Evolutionary conservation across 1,284 basidiomycete genomes (phyloP).

Genomic region (Cutaneotrichosporon cyanovorans): DNA sequence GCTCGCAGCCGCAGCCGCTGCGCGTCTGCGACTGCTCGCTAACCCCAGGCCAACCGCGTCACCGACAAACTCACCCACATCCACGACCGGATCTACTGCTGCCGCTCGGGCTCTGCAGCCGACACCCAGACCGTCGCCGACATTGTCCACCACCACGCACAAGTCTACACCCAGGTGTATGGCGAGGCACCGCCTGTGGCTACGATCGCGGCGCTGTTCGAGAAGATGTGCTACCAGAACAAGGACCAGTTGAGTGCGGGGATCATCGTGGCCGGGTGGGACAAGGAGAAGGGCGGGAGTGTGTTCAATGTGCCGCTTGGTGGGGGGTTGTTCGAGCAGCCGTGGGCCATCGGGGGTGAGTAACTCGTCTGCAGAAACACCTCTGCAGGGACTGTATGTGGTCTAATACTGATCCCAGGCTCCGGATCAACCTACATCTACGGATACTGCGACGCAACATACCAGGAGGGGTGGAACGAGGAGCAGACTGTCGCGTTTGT

Average conservation of each 20-base stretch:
- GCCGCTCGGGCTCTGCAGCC: constrained; percentile 94
- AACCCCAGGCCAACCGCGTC: constrained; percentile 73
- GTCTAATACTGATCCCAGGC: constrained; percentile 54
- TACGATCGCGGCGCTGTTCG: constrained; percentile 75
- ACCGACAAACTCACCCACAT: constrained; percentile 97
- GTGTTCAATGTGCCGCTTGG: constrained; percentile 96
- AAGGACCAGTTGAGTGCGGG: constrained; percentile 84
- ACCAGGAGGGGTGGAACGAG: constrained; percentile 81
- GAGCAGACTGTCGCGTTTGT: constrained; percentile 93
- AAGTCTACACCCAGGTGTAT: constrained; percentile 62
- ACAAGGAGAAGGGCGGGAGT: constrained; percentile 81
- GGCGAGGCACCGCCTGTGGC: constrained; percentile 69
- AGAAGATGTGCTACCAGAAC: constrained; percentile 87
- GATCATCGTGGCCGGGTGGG: constrained; percentile 98
- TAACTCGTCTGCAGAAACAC: constrained; percentile 12
- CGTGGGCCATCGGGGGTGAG: constrained; percentile 91
- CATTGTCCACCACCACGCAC: constrained; percentile 77
- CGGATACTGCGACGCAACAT: constrained; percentile 99
- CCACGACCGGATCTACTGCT: constrained; percentile 98
- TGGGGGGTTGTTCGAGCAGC: constrained; percentile 86
- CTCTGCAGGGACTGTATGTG: no score
- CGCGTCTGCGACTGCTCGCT: neutral
- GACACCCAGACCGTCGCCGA: constrained; percentile 98
- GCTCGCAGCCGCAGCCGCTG: no score
- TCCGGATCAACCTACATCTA: constrained; percentile 98